A percentile compares a stretch with the other conserved stretches of the same genome.
Conservation (phyloP, 331 rosid genomes). For the Acacia concinna region DNA sequence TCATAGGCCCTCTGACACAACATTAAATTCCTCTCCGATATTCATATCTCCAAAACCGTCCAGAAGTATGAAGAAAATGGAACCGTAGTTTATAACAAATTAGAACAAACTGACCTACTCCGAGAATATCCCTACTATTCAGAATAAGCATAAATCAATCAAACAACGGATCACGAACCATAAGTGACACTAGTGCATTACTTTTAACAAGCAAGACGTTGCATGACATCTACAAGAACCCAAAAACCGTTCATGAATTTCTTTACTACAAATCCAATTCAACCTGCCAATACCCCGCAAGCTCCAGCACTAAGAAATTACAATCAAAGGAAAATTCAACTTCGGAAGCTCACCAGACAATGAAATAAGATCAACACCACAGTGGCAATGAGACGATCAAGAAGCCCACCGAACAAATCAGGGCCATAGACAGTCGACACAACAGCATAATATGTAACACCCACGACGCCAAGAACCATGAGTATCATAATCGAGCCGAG, state of each 20-base stretch:
- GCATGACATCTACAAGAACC: background rate
- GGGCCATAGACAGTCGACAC: slow-evolving; percentile 77
- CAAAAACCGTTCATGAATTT: background rate
- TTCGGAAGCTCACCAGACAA: slow-evolving; percentile 53
- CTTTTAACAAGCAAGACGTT: background rate
- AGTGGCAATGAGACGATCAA: slow-evolving; percentile 48
- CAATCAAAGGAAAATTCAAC: background rate
- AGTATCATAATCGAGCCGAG: slow-evolving; percentile 85
- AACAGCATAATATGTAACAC: slow-evolving; percentile 79
- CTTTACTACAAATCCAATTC: slow-evolving; percentile 11
- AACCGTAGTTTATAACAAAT: background rate
- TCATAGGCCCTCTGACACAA: background rate
- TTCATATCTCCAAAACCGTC: background rate
- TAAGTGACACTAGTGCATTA: background rate
- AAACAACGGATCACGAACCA: background rate
- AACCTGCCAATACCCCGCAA: background rate
- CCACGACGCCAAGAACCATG: slow-evolving; percentile 74
- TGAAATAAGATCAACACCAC: slow-evolving; percentile 71
- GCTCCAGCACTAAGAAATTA: background rate
- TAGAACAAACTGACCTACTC: background rate
- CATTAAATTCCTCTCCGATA: slow-evolving; percentile 4
- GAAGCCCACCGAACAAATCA: slow-evolving; percentile 48
- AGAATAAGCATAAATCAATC: background rate
- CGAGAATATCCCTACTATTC: background rate
- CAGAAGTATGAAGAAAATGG: background rate